Evolutionary conservation across 768 basidiomycete species (phyloP).

Genomic region (Boletellus emodensis): DNA sequence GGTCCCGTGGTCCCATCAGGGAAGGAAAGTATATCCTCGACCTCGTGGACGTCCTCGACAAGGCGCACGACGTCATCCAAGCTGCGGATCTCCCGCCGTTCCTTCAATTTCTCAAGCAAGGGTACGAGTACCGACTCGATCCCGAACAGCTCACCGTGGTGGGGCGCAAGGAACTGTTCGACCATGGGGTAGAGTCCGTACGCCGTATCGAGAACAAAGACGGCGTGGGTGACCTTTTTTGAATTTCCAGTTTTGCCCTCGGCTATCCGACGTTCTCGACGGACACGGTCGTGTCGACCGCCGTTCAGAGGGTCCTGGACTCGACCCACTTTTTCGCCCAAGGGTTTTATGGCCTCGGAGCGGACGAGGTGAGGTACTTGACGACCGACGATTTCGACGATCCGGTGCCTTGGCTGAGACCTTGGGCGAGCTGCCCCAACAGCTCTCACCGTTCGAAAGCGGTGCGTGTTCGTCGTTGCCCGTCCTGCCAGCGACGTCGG

Average conservation of each 20-base stretch:
- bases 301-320: slow-evolving; percentile 31
- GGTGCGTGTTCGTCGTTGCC: too few relatives aligned
- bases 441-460: slow-evolving; percentile 2
- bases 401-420: slow-evolving; percentile 41
- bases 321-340: slow-evolving; percentile 39
- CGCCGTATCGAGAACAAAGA: not conserved
- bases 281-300: slow-evolving; percentile 13
- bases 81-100: slow-evolving; percentile 29
- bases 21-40: slow-evolving; percentile 31
- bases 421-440: slow-evolving; percentile 36
- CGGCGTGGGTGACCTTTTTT: not conserved
- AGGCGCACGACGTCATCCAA: slow-evolving; percentile 20
- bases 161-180: slow-evolving; percentile 37
- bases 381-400: slow-evolving; percentile 32
- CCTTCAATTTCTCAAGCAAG: slow-evolving; percentile 37
- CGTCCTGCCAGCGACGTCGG: slow-evolving; percentile 3
- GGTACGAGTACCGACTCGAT: slow-evolving; percentile 33
- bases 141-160: slow-evolving; percentile 35
- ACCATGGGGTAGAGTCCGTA: slow-evolving; percentile 37
- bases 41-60: slow-evolving; percentile 32
- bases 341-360: slow-evolving; percentile 35
- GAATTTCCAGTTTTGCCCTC: slow-evolving; percentile 17
- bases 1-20: slow-evolving; percentile 36
- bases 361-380: slow-evolving; percentile 26
- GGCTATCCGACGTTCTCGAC: slow-evolving; percentile 21